Evolutionary conservation across 1,284 basidiomycete species (phyloP).

Genomic region (Meira miltonrushii): DNA sequence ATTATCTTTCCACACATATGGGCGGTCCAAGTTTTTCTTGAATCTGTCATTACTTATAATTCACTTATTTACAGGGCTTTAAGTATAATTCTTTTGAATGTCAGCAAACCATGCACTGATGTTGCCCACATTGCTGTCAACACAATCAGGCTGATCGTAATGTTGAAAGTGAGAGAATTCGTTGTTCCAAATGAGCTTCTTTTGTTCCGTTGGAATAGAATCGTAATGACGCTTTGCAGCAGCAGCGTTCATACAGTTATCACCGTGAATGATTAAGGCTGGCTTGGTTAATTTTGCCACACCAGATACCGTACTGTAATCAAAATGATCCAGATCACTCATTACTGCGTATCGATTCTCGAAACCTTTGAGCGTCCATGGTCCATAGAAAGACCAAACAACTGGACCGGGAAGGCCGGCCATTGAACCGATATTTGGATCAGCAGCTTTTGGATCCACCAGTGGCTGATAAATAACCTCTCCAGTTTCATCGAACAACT

Average conservation of each 20-base stretch:
- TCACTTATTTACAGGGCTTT: slow-evolving; percentile 10
- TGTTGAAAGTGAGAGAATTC: background rate
- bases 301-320: background rate
- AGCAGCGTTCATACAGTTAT: background rate
- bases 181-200: background rate
- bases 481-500: background rate
- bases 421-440: background rate
- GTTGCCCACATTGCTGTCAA: background rate
- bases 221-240: slow-evolving; percentile 1
- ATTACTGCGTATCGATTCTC: background rate
- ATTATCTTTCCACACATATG: slow-evolving; percentile 3
- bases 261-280: slow-evolving; percentile 2
- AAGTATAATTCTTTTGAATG: background rate
- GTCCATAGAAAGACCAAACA: background rate
- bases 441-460: background rate
- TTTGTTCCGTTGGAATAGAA: background rate
- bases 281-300: background rate
- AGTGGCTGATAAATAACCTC: background rate
- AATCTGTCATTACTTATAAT: too few relatives aligned
- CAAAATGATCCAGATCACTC: background rate
- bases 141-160: background rate
- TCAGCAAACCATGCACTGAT: background rate
- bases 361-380: background rate
- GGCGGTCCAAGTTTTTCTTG: background rate
- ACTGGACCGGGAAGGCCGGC: background rate